These are phyloP conservation scores for Endothia cerciana DNA, from an alignment of 2,329 filamentous ascomycete species.

Conservation along the genomic window DNA sequence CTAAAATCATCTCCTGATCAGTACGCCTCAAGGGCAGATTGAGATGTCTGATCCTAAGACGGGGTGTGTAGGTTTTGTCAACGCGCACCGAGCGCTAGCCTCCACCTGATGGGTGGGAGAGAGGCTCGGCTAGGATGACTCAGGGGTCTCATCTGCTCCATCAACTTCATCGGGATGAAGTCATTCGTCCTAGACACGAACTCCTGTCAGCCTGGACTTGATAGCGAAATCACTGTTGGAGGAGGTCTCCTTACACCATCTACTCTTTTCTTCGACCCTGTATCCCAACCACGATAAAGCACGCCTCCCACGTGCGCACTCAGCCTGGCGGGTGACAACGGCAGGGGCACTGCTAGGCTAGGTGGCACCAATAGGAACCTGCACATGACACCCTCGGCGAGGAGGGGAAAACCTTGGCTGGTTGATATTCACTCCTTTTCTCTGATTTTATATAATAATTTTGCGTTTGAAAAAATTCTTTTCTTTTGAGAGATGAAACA, in stretches of 20 bases:
- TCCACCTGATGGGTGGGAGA: background rate
- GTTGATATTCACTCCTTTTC: no score
- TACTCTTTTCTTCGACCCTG: background rate
- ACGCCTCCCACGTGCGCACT: background rate
- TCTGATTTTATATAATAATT: no score
- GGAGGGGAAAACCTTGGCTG: background rate
- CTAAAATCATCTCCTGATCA: background rate
- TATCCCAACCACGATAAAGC: background rate
- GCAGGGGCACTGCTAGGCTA: background rate
- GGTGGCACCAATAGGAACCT: background rate
- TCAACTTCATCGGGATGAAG: background rate
- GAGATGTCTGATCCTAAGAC: slow-evolving; percentile 10
- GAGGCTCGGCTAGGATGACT: background rate
- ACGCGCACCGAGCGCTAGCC: no score
- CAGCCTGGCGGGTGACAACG: background rate
- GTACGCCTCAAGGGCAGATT: background rate
- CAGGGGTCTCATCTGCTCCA: slow-evolving; percentile 1
- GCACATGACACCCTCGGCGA: background rate
- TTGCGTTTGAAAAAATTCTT: background rate
- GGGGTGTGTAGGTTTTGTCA: background rate
- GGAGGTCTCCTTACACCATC: background rate
- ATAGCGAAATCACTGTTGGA: background rate
- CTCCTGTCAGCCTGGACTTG: background rate
- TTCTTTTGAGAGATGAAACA: background rate
- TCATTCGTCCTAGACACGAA: background rate